Percentiles rank a stretch among this genome's conserved stretches.
Evolutionary conservation across 768 basidiomycete species (phyloP).

Genomic region (Russula virescens): DNA sequence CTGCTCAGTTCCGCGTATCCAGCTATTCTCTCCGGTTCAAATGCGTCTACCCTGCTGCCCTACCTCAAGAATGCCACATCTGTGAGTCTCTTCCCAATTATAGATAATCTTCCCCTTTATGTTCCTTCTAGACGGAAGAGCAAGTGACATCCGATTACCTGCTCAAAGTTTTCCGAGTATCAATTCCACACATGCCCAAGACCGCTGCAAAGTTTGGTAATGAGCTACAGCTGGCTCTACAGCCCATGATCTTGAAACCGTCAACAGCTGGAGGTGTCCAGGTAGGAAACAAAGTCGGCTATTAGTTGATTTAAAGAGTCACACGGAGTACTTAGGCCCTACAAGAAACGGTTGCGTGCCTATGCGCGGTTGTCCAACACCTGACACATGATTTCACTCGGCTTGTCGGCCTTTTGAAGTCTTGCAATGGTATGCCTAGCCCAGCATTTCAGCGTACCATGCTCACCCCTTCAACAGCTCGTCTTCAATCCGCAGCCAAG

Average conservation of each 20-base stretch:
- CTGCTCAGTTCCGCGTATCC: conserved; percentile 80
- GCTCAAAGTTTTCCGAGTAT: conserved; percentile 79
- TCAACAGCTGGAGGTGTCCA: conserved; percentile 58
- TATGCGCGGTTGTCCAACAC: conserved; percentile 78
- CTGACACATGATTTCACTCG: conserved; percentile 82
- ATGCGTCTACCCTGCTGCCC: conserved; percentile 81
- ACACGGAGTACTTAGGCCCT: conserved; percentile 49
- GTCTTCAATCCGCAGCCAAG: conserved; percentile 53
- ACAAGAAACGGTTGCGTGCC: conserved; percentile 89
- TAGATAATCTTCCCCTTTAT: background rate
- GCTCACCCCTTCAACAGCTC: conserved; percentile 36
- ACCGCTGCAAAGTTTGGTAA: conserved; percentile 84
- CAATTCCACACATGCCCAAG: conserved; percentile 85
- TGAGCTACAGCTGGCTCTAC: conserved; percentile 72
- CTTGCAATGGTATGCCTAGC: conserved; percentile 63
- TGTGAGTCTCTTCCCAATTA: conserved; percentile 39
- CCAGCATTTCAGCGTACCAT: background rate
- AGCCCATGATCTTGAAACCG: conserved; percentile 91
- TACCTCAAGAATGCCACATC: conserved; percentile 82
- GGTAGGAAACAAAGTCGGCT: conserved; percentile 36
- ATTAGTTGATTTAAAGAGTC: background rate
- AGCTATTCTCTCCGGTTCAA: conserved; percentile 70
- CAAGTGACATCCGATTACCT: conserved; percentile 79
- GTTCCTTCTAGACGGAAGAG: conserved; percentile 63
- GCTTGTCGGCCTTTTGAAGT: conserved; percentile 74